Base-by-base conservation (phyloP, 2,329 filamentous ascomycete genomes). In the Diaporthe helianthi region DNA sequence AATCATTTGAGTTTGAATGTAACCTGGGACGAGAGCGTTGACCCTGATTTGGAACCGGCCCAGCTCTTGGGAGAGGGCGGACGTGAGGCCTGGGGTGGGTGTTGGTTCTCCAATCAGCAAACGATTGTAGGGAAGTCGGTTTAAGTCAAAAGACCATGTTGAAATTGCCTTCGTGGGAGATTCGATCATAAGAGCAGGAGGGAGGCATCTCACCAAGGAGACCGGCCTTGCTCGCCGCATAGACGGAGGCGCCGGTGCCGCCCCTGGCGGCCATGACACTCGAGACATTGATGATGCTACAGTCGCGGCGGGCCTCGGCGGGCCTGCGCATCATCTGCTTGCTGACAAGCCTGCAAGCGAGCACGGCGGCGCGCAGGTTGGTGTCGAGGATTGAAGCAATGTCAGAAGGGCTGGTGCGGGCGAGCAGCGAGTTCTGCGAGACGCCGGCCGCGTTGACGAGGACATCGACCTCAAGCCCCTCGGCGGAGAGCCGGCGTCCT, bases 401-500 rank as follows among this genome's bases (percentile, higher is more conserved):
- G 3, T 85, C 81, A 0, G 80, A 77, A 0, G 85, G 76, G 0
- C 79, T 75, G 1, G 87, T 88, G 12, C 84, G 82, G 53, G 87
- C 80, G n/a, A 96, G 84, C 1, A 93, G 82, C 0, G 84, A 86
- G 15, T 84, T 85, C 73, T 93, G 89, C 0, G 90, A 84, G 26
- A 94, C 83, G 12, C 93, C 94, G 0, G 93, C 93, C 31, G 92
- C 92, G 76, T 97, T 97, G 72, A 97, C 85, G 1, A 97, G 85
- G 36, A 95, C 82, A 74, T 88, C 84, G 10, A 76, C 51, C n/a
- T 54, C 31, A 31, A 46, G 22, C 8, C 41, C 41, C 26, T 65
- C 49, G 26, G 65, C 52, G 15, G 24, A 26, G 24, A 69, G 67
- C 47, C 51, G 53, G 8, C 58, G 29, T n/a, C 66, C 29, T 31